Evolutionary conservation across 1,139 yeast species (phyloP).

Genomic region (Geotrichum europaeum): DNA sequence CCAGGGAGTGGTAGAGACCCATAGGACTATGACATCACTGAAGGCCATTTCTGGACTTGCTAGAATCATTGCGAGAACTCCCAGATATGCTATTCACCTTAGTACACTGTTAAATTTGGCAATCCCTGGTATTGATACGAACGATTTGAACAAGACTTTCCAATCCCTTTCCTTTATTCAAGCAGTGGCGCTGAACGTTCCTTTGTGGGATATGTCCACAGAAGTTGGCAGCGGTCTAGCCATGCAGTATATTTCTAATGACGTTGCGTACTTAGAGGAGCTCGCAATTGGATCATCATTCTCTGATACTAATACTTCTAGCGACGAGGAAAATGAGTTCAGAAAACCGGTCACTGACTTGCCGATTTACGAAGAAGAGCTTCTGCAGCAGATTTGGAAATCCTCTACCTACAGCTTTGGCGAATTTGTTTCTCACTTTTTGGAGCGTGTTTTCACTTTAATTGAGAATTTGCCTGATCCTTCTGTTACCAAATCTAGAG

Average conservation of each 20-base stretch:
- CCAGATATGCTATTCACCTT: conserved; percentile 69
- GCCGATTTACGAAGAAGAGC: conserved; percentile 39
- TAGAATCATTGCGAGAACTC: conserved; percentile 60
- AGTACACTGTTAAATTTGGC: conserved; percentile 65
- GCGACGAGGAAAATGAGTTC: conserved; percentile 21
- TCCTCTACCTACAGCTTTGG: conserved; percentile 73
- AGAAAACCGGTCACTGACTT: conserved; percentile 17
- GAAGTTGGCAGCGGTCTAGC: conserved; percentile 47
- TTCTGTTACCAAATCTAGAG: conserved; percentile 26
- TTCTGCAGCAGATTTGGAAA: conserved; percentile 52
- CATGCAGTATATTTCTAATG: conserved; percentile 59
- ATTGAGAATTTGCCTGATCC: conserved; percentile 65
- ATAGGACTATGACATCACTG: conserved; percentile 70
- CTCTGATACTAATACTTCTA: not conserved
- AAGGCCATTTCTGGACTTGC: conserved; percentile 61
- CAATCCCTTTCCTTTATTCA: conserved; percentile 67
- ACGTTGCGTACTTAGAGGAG: conserved; percentile 33
- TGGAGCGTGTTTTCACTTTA: conserved; percentile 56
- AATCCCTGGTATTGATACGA: conserved; percentile 81
- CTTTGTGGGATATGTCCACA: conserved; percentile 42
- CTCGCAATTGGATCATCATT: conserved; percentile 7
- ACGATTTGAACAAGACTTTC: conserved; percentile 72
- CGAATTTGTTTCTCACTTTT: conserved; percentile 51
- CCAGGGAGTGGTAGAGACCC: conserved; percentile 71
- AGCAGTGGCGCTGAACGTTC: conserved; percentile 65